These are phyloP conservation scores for Mortierella sp. DNA, from an alignment of 371 early-diverging fungal genomes.

Conservation along the genomic window DNA sequence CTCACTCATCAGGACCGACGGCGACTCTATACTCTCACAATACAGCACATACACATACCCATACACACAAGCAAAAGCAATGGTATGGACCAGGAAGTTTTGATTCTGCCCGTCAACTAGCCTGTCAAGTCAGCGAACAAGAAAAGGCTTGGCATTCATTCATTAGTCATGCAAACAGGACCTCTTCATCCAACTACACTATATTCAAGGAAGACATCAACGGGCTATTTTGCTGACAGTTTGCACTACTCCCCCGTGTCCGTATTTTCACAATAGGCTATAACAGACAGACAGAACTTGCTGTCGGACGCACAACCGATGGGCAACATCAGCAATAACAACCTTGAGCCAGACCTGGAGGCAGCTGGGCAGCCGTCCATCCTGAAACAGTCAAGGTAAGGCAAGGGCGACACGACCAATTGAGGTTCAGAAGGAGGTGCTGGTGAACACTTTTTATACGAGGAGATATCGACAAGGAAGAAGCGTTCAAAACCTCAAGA, in stretches of 20 bases:
- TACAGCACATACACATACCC: neutral
- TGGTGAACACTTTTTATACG: neutral
- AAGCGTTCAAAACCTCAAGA: neutral
- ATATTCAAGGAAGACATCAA: neutral
- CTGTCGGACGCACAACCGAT: slow-evolving; percentile 31
- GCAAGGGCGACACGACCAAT: neutral
- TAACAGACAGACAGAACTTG: slow-evolving; percentile 19
- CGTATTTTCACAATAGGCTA: slow-evolving; percentile 5
- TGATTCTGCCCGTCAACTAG: neutral
- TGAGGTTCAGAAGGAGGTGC: neutral
- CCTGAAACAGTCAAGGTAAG: slow-evolving; percentile 25
- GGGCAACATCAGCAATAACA: slow-evolving; percentile 12
- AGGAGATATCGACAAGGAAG: neutral
- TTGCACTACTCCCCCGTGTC: neutral
- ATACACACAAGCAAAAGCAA: neutral
- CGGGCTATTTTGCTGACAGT: neutral
- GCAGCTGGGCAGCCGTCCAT: slow-evolving; percentile 18
- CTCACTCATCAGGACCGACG: neutral
- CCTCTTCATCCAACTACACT: no score
- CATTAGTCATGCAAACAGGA: neutral
- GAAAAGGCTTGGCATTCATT: slow-evolving; percentile 8
- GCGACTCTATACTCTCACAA: neutral
- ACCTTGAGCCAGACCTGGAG: slow-evolving; percentile 20
- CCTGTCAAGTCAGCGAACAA: neutral
- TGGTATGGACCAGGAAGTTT: neutral